phyloP scores from a whole-genome alignment of 2,329 filamentous ascomycete species.

The Capronia coronata region DNA sequence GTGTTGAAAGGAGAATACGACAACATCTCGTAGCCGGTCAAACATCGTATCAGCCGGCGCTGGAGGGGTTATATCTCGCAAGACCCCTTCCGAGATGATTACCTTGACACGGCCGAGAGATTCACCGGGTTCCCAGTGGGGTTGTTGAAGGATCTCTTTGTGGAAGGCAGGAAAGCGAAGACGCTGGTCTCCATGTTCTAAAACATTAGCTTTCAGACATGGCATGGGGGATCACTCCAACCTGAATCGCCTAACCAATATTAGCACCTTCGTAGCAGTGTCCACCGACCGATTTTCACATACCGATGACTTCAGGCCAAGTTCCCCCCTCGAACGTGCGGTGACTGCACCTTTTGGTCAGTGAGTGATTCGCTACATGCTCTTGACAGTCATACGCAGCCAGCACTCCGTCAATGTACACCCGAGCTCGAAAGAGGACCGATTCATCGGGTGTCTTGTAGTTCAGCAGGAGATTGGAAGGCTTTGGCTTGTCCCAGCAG shows the following conservation, averaged over 20 bases:
- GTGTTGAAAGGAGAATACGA: constrained; percentile 79
- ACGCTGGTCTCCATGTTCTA: constrained; percentile 9
- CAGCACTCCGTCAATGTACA: constrained; percentile 62
- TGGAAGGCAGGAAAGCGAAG: constrained; percentile 69
- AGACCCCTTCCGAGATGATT: constrained; percentile 66
- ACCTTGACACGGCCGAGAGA: constrained; percentile 69
- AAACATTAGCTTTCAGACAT: constrained; percentile 1
- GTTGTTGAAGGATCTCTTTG: constrained; percentile 60
- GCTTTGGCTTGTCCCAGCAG: constrained; percentile 59
- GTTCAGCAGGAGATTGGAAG: constrained; percentile 52
- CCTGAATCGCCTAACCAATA: constrained; percentile 10
- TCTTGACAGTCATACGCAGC: constrained; percentile 48
- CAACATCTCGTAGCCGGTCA: constrained; percentile 63
- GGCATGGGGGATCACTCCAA: background rate
- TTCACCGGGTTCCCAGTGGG: constrained; percentile 65
- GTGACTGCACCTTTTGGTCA: constrained; percentile 3
- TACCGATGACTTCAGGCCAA: constrained; percentile 42
- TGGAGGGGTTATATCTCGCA: constrained; percentile 35
- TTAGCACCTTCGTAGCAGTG: constrained; percentile 2
- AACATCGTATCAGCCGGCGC: constrained; percentile 34
- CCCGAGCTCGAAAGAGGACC: constrained; percentile 57
- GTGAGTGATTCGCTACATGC: background rate
- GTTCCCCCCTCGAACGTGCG: constrained; percentile 23
- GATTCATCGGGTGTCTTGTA: constrained; percentile 53
- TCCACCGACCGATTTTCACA: background rate